A percentile compares a stretch with the other conserved stretches of the same genome.
Evolutionary conservation across 208 protist genomes (phyloP).

Genomic region (Spongospora subterranea): DNA sequence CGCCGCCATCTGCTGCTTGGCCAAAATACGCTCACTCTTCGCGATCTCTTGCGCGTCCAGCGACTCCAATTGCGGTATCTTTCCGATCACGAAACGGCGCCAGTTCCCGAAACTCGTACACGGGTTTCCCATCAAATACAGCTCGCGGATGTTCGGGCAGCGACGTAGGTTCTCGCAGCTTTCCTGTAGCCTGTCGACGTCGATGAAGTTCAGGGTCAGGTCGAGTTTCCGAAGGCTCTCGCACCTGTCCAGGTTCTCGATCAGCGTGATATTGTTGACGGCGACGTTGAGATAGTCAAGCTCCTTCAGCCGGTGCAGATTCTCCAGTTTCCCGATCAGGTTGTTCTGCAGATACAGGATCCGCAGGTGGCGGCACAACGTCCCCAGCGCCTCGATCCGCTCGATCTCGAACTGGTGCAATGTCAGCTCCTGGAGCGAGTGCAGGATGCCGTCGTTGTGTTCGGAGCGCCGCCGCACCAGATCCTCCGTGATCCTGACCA

Average conservation of each 20-base stretch:
- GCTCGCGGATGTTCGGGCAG: constrained; percentile 83
- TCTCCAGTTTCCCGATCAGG: constrained; percentile 84
- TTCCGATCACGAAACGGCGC: constrained; percentile 85
- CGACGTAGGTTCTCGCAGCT: constrained; percentile 73
- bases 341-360: constrained; percentile 96
- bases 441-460: constrained; percentile 93
- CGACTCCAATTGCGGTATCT: constrained; percentile 88
- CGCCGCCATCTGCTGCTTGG: constrained; percentile 80
- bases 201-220: constrained; percentile 94
- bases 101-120: constrained; percentile 86
- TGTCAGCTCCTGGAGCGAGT: constrained; percentile 90
- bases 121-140: constrained; percentile 92
- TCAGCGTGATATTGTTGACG: constrained; percentile 90
- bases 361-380: constrained; percentile 82
- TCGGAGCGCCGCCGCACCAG: constrained; percentile 90
- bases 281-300: constrained; percentile 96
- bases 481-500: constrained; percentile 83
- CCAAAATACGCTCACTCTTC: constrained; percentile 83
- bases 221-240: constrained; percentile 92
- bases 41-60: constrained; percentile 86
- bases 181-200: constrained; percentile 81
- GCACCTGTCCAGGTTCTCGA: constrained; percentile 89
- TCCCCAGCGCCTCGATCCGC: constrained; percentile 81
- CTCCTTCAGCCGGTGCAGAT: constrained; percentile 88
- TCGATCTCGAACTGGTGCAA: constrained; percentile 95